These are phyloP conservation scores for Wickerhamomyces sp. DNA, from an alignment of 1,139 yeast species.

Conservation along the genomic window DNA sequence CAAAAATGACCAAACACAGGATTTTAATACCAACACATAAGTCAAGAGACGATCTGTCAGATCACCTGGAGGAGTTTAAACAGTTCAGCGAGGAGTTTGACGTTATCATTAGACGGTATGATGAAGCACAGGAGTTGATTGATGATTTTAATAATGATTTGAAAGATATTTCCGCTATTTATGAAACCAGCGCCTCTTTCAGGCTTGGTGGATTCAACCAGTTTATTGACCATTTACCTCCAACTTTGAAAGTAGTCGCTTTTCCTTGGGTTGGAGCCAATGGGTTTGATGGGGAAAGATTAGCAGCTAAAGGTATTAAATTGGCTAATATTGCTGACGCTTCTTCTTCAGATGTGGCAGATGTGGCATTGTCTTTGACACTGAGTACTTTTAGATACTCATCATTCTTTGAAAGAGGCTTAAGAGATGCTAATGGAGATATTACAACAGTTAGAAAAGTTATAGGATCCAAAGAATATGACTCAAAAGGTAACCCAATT, in stretches of 20 bases:
- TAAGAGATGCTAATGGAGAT: conserved; percentile 29
- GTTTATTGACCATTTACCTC: conserved; percentile 48
- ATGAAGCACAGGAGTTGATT: conserved; percentile 18
- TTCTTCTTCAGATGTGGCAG: conserved; percentile 41
- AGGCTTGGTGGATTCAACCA: conserved; percentile 45
- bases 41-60: conserved; percentile 19
- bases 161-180: conserved; percentile 47
- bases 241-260: conserved; percentile 49
- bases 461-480: conserved; percentile 26
- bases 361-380: conserved; percentile 58
- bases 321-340: conserved; percentile 20
- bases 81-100: conserved; percentile 16
- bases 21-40: conserved; percentile 13
- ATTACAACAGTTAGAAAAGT: conserved; percentile 29
- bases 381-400: conserved; percentile 62
- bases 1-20: conserved; percentile 17
- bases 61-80: conserved; percentile 21
- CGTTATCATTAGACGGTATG: conserved; percentile 13
- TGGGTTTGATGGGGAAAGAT: conserved; percentile 43
- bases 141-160: conserved; percentile 19
- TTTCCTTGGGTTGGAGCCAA: conserved; percentile 73
- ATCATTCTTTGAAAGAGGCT: conserved; percentile 41
- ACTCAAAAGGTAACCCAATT: conserved; percentile 31
- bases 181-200: conserved; percentile 60
- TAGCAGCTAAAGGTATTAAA: conserved; percentile 22